A percentile compares a stretch with the other conserved stretches of the same genome.
phyloP scores from a whole-genome alignment of 2,329 filamentous ascomycete species.

The Xylaria sp. region DNA sequence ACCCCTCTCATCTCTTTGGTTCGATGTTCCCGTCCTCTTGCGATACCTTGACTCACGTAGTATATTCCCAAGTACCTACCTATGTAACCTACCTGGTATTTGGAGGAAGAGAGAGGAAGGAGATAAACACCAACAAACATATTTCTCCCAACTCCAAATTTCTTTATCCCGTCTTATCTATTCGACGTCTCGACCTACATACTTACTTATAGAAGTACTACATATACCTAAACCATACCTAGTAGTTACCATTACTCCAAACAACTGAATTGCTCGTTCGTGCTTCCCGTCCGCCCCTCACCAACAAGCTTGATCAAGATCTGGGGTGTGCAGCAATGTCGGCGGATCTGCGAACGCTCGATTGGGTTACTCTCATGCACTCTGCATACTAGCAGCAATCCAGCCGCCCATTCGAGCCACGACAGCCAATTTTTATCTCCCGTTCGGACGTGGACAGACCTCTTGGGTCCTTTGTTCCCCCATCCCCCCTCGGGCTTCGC shows the following conservation, averaged over 20 bases:
- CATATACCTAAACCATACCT: too few relatives aligned
- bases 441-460: conserved; percentile 52
- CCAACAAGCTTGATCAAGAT: conserved; percentile 33
- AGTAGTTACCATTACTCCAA: too few relatives aligned
- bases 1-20: background rate
- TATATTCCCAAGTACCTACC: too few relatives aligned
- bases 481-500: conserved; percentile 40
- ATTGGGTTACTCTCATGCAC: conserved; percentile 52
- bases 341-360: conserved; percentile 50
- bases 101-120: background rate
- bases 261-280: too few relatives aligned
- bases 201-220: too few relatives aligned
- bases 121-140: background rate
- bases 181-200: background rate
- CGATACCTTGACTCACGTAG: too few relatives aligned
- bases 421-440: conserved; percentile 49
- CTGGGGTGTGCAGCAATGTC: conserved; percentile 41
- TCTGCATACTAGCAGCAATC: conserved; percentile 51
- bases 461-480: conserved; percentile 19
- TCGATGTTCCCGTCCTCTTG: too few relatives aligned
- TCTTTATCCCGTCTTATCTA: conserved; percentile 3
- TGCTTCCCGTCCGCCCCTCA: conserved; percentile 20
- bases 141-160: background rate
- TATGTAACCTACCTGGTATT: too few relatives aligned
- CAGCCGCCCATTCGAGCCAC: conserved; percentile 53